Conservation (phyloP, 805 yeast species). For the Candida golubevii region DNA sequence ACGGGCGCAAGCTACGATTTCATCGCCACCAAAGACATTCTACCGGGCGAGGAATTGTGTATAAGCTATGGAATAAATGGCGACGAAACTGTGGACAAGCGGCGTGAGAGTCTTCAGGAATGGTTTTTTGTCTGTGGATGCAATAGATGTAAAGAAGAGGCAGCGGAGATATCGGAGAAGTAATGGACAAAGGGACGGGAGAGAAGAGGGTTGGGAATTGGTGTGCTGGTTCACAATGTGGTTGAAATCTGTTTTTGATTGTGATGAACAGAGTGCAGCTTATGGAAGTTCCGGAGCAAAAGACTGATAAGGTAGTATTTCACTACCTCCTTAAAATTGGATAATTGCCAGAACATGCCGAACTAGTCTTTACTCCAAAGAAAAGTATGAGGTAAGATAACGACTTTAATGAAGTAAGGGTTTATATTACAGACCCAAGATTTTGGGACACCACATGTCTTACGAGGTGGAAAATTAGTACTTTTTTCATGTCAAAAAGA, state of each 20-base stretch:
- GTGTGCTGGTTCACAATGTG: not conserved
- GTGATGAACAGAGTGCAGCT: no score
- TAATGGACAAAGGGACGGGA: not conserved
- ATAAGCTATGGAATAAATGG: slow-evolving; percentile 57
- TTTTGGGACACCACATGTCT: no score
- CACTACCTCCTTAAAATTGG: not conserved
- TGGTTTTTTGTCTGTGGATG: slow-evolving; percentile 64
- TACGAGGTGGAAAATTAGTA: no score
- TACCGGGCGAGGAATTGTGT: slow-evolving; percentile 46
- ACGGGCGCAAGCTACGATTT: slow-evolving; percentile 37
- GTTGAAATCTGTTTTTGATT: not conserved
- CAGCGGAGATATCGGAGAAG: not conserved
- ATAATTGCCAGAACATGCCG: not conserved
- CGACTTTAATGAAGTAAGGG: no score
- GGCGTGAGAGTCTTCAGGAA: slow-evolving; percentile 41
- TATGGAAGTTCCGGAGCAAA: no score
- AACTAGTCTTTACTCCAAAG: no score
- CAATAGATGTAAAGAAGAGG: slow-evolving; percentile 32
- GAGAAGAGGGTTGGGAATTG: not conserved
- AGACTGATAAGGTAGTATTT: no score
- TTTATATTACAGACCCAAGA: no score
- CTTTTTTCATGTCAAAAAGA: no score
- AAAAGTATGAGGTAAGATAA: no score
- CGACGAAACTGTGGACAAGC: slow-evolving; percentile 34
- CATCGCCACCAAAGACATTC: slow-evolving; percentile 37